These are phyloP conservation scores for Bombardia bombarda DNA, from an alignment of 495 filamentous ascomycete genomes.

Conservation along the genomic window DNA sequence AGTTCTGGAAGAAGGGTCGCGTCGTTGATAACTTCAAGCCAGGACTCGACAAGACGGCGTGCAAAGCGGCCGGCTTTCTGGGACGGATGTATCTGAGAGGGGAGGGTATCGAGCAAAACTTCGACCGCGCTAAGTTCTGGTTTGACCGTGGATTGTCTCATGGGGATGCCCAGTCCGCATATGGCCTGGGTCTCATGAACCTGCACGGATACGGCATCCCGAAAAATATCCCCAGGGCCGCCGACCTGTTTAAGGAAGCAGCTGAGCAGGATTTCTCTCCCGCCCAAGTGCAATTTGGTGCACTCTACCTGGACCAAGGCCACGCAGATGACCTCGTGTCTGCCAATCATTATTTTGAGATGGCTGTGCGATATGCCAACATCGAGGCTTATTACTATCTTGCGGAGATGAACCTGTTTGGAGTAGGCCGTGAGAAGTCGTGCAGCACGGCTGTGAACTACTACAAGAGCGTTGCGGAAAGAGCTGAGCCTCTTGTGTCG, in stretches of 20 bases:
- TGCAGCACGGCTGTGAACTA: conserved; percentile 77
- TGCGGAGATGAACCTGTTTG: conserved; percentile 78
- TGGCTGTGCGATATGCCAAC: conserved; percentile 80
- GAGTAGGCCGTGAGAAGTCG: conserved; percentile 69
- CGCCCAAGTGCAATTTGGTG: conserved; percentile 75
- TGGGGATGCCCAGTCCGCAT: conserved; percentile 79
- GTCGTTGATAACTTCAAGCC: conserved; percentile 37
- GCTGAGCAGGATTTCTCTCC: conserved; percentile 78
- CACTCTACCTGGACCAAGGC: conserved; percentile 86
- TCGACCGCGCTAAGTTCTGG: conserved; percentile 69
- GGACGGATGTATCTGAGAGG: conserved; percentile 90
- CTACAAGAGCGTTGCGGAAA: conserved; percentile 93
- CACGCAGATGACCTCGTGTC: conserved; percentile 52
- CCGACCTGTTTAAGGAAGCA: conserved; percentile 72
- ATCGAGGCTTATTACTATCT: conserved; percentile 96
- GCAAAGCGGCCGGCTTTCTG: conserved; percentile 84
- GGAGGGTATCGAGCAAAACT: conserved; percentile 79
- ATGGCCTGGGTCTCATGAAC: conserved; percentile 79
- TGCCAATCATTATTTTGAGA: conserved; percentile 82
- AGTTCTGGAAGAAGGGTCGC: conserved; percentile 71
- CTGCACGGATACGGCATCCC: conserved; percentile 75
- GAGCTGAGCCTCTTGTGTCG: conserved; percentile 74
- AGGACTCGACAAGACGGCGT: conserved; percentile 70
- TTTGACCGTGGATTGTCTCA: conserved; percentile 73
- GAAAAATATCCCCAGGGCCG: conserved; percentile 64